Percentiles rank a stretch among this genome's conserved stretches.
phyloP scores from a whole-genome alignment of 2,329 filamentous ascomycete species.

The Microcyclospora tardicrescens region DNA sequence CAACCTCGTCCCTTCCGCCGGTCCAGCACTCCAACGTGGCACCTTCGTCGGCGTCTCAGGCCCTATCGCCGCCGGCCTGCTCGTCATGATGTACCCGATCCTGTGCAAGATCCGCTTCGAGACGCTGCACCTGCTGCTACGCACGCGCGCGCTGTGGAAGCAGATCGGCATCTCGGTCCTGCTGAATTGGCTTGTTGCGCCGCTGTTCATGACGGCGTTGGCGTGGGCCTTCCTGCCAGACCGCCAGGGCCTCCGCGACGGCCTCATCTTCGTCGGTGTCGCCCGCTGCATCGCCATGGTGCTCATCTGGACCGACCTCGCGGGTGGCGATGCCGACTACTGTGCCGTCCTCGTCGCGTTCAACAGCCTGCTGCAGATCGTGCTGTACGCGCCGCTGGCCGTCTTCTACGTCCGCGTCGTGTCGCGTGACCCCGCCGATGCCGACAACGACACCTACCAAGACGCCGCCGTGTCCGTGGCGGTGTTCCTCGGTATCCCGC shows the following conservation, averaged over 20 bases:
- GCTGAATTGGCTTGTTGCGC: conserved; percentile 73
- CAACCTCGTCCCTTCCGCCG: conserved; percentile 56
- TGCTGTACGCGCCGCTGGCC: conserved; percentile 30
- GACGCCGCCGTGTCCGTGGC: conserved; percentile 65
- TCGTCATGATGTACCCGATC: conserved; percentile 93
- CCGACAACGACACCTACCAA: conserved; percentile 23
- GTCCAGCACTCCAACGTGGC: conserved; percentile 52
- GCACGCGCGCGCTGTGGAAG: conserved; percentile 53
- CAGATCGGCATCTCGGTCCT: conserved; percentile 67
- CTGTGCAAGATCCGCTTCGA: conserved; percentile 77
- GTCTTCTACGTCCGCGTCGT: conserved; percentile 52
- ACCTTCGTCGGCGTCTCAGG: conserved; percentile 59
- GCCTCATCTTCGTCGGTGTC: conserved; percentile 68
- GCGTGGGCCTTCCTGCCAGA: conserved; percentile 50
- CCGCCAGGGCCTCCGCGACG: conserved; percentile 38
- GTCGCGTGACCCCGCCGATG: conserved; percentile 29
- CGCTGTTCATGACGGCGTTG: conserved; percentile 65
- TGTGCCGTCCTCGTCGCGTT: conserved; percentile 50
- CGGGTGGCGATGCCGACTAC: conserved; percentile 67
- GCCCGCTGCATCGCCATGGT: conserved; percentile 85
- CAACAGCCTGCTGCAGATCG: conserved; percentile 37
- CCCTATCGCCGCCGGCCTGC: conserved; percentile 61
- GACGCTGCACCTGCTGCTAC: conserved; percentile 53
- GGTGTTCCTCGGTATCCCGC: conserved; percentile 70
- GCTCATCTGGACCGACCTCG: conserved; percentile 65